Evolutionary conservation across 345 rosid genomes (phyloP).

Genomic region (Excoecaria agallocha): DNA sequence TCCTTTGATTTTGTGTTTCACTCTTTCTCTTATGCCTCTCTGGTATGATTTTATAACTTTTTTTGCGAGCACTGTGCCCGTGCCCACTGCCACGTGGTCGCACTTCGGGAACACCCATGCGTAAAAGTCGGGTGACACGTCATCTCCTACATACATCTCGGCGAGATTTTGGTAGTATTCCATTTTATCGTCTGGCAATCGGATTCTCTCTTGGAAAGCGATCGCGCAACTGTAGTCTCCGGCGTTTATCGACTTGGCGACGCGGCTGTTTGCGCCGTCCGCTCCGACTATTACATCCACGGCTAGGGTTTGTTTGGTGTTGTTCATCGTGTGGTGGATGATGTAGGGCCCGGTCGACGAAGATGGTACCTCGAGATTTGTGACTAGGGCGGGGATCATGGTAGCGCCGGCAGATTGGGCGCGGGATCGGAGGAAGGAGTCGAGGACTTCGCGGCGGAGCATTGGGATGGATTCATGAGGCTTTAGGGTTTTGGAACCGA

Average conservation of each 20-base stretch:
- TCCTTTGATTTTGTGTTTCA: conserved; percentile 41
- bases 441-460: conserved; percentile 73
- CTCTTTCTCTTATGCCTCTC: conserved; percentile 48
- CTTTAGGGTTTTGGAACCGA: conserved; percentile 52
- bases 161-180: conserved; percentile 56
- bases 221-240: conserved; percentile 57
- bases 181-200: conserved; percentile 59
- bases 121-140: conserved; percentile 77
- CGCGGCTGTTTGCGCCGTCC: conserved; percentile 66
- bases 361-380: conserved; percentile 45
- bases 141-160: conserved; percentile 66
- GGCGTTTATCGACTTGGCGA: conserved; percentile 53
- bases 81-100: conserved; percentile 78
- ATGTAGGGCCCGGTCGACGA: conserved; percentile 43
- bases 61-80: conserved; percentile 49
- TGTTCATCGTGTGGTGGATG: conserved; percentile 44
- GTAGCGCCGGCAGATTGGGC: conserved; percentile 53
- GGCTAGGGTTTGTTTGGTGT: conserved; percentile 32
- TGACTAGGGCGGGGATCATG: conserved; percentile 49
- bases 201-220: conserved; percentile 69
- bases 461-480: conserved; percentile 61
- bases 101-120: conserved; percentile 76
- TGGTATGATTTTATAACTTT: conserved; percentile 43
- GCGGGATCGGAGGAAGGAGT: conserved; percentile 61
- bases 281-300: conserved; percentile 62